These are phyloP conservation scores for Pelargonium nanum DNA, from an alignment of 345 rosid genomes.

Conservation along the genomic window DNA sequence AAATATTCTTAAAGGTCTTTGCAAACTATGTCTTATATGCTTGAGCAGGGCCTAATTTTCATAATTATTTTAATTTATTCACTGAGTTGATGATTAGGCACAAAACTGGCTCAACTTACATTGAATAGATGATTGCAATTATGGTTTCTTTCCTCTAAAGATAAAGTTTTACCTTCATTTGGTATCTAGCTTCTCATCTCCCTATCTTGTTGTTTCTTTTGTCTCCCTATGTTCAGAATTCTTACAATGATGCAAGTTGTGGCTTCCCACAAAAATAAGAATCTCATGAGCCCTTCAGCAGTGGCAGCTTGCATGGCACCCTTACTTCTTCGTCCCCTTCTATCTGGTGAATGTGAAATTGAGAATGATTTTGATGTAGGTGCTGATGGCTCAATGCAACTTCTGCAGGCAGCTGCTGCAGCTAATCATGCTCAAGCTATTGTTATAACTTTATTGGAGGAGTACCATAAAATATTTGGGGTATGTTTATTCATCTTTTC, in stretches of 20 bases:
- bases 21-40: neutral
- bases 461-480: constrained; percentile 75
- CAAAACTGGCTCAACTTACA: neutral
- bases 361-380: constrained; percentile 86
- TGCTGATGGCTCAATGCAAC: constrained; percentile 86
- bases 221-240: constrained; percentile 49
- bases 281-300: constrained; percentile 91
- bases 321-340: constrained; percentile 94
- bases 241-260: constrained; percentile 83
- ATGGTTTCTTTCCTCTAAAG: neutral
- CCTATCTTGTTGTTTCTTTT: constrained; percentile 8
- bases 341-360: constrained; percentile 92
- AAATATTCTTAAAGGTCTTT: neutral
- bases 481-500: constrained; percentile 35
- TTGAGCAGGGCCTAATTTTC: neutral
- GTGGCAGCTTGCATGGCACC: constrained; percentile 99
- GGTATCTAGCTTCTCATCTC: neutral
- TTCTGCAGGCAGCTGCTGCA: constrained; percentile 95
- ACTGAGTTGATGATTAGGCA: neutral
- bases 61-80: too few species aligned
- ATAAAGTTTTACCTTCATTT: too few species aligned
- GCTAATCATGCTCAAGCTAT: constrained; percentile 99
- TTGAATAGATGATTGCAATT: neutral
- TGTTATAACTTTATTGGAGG: constrained; percentile 77
- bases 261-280: constrained; percentile 63